Evolutionary conservation across 805 yeast genomes (phyloP), one percentile per base, ranked within the genome.

Genomic region (Debaryomyces prosopidis): DNA sequence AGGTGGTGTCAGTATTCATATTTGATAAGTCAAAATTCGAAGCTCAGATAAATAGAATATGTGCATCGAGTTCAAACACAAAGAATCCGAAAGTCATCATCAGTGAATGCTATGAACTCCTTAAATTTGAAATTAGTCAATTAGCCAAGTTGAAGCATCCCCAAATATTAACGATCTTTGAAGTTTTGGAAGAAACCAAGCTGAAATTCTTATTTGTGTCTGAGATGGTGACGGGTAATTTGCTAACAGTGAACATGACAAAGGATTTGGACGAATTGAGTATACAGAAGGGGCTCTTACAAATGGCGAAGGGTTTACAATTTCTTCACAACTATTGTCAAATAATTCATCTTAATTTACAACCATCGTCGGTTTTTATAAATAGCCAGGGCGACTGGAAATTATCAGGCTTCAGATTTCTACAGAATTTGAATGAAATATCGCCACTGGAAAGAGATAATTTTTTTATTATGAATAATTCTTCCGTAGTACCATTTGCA

Each of bases 371-470:
- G 0, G 74, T 94, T 1, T 79, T 86, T 45, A 78, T 92, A 15
- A 91, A 87, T 53, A 85, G 82, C 33, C 86, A 83, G 52, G 91
- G 95, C 4, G 98, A 94, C 66, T 94, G 99, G 98, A 94, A 92
- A 62, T 62, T 94, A 2, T 78, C 87, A 5, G 97, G 97, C 0
- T 76, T 94, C 47, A 59, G 58, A 39, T 72, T 72, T 43, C 44
- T 73, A n/a, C 70, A 70, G 50, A 79, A 68, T 57, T 77, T 68
- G 62, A 17, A 19, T 28, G 87, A 71, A 53, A 50, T 76, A 35
- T 64, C 75, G 4, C 68, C 74, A 2, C 69, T 64, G 34, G 79
- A 76, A 12, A 57, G 80, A 10, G 76, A 75, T 3, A 89, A 83
- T 45, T 87, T 74, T 59, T 82, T 75, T 52, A 69, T 88, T 37